Percentiles rank a stretch among this genome's conserved stretches.
phyloP scores from a whole-genome alignment of 495 filamentous ascomycete genomes.

The Tetracladium setigerum region DNA sequence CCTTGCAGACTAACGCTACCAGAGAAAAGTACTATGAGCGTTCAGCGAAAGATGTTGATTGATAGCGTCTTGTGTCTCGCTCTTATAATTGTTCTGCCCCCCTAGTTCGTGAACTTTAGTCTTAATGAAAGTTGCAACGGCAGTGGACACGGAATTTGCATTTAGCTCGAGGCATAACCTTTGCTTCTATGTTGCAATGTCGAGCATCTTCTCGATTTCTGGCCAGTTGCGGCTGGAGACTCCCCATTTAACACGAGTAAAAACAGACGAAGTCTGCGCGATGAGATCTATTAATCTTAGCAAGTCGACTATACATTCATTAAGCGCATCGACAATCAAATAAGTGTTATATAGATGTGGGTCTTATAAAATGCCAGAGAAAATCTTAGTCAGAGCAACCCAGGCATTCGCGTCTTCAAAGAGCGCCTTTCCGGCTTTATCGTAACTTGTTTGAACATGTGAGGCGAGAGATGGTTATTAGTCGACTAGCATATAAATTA shows the following conservation, averaged over 20 bases:
- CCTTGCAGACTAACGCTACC: conserved; percentile 22
- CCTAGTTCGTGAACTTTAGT: not conserved
- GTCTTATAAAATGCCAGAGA: conserved; percentile 27
- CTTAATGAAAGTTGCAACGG: conserved; percentile 11
- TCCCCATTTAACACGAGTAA: conserved; percentile 8
- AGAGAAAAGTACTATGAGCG: conserved; percentile 14
- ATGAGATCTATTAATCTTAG: conserved; percentile 13
- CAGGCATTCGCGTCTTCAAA: conserved; percentile 28
- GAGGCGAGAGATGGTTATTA: conserved; percentile 27
- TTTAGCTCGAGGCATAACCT: conserved; percentile 26
- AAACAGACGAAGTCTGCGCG: not conserved
- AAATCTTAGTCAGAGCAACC: conserved; percentile 23
- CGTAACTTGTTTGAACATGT: conserved; percentile 26
- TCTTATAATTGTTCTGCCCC: not conserved
- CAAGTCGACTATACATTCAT: conserved; percentile 32
- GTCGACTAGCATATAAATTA: conserved; percentile 26
- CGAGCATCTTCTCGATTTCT: conserved; percentile 6
- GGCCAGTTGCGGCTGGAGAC: conserved; percentile 15
- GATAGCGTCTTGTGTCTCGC: not conserved
- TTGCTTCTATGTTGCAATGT: not conserved
- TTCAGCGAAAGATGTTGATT: not conserved
- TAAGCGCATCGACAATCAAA: conserved; percentile 41
- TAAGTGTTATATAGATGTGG: conserved; percentile 13
- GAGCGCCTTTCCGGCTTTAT: conserved; percentile 18
- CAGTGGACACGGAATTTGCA: conserved; percentile 10